Percentiles rank a stretch among this genome's conserved stretches.
phyloP scores from a whole-genome alignment of 495 filamentous ascomycete genomes.

The Parmelia sp. region DNA sequence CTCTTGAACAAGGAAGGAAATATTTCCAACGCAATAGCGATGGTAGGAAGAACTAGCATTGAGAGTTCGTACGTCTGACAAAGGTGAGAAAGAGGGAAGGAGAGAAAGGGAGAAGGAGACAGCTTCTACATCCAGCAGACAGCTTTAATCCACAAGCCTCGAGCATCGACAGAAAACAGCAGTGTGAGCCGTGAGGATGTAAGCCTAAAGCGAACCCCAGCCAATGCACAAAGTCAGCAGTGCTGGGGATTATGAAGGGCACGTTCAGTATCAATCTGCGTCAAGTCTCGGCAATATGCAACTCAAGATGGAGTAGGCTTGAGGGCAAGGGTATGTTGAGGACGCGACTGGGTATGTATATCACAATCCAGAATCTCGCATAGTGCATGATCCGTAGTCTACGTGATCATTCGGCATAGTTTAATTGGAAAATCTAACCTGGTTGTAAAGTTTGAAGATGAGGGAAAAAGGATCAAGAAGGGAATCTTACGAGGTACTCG shows the following conservation, averaged over 20 bases:
- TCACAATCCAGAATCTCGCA: background rate
- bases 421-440: too few relatives aligned
- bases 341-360: background rate
- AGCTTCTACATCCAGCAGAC: background rate
- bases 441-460: too few relatives aligned
- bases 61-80: background rate
- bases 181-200: background rate
- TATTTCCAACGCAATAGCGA: background rate
- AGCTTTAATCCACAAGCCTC: too few relatives aligned
- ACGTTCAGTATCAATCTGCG: constrained; percentile 4
- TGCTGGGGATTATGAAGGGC: constrained; percentile 13
- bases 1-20: background rate
- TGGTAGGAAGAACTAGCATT: background rate
- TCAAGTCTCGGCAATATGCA: constrained; percentile 10
- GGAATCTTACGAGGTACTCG: too few relatives aligned
- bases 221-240: background rate
- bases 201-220: constrained; percentile 16
- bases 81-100: background rate
- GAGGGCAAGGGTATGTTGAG: constrained; percentile 14
- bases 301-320: constrained; percentile 7
- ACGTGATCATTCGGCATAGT: background rate
- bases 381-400: background rate
- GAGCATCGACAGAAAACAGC: background rate
- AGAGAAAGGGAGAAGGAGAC: background rate
- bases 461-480: background rate